phyloP scores from a whole-genome alignment of 169 alveolate species.

The Theileria sp. region DNA sequence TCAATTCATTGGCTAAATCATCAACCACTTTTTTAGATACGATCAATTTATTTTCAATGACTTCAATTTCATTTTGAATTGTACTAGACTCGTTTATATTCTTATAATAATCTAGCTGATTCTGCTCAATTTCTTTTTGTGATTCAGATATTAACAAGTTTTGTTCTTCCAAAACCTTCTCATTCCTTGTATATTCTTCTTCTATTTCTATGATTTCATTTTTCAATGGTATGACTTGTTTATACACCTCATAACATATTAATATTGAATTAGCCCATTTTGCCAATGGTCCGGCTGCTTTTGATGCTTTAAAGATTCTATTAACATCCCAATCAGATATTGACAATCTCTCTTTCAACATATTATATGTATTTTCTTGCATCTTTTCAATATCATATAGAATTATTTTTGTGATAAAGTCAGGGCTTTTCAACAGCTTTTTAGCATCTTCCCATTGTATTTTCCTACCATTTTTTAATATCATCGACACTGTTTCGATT shows the following conservation, averaged over 20 bases:
- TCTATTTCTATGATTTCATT: conserved; percentile 88
- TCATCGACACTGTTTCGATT: conserved; percentile 90
- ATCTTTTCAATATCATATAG: conserved; percentile 83
- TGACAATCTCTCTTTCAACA: conserved; percentile 71
- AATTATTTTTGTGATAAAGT: conserved; percentile 86
- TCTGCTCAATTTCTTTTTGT: conserved; percentile 86
- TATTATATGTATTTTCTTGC: conserved; percentile 74
- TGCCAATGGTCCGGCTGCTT: conserved; percentile 97
- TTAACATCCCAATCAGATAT: conserved; percentile 92
- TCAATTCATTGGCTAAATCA: conserved; percentile 88
- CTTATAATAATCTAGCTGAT: conserved; percentile 91
- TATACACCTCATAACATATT: conserved; percentile 84
- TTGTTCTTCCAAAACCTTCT: conserved; percentile 81
- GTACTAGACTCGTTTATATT: conserved; percentile 88
- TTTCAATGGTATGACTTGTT: conserved; percentile 92
- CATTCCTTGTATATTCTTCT: conserved; percentile 83
- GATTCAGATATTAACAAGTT: conserved; percentile 73
- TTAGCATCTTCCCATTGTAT: conserved; percentile 94
- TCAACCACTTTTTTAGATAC: conserved; percentile 84
- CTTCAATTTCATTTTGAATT: conserved; percentile 90
- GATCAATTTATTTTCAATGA: conserved; percentile 89
- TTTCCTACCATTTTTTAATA: conserved; percentile 76
- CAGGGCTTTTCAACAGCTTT: conserved; percentile 84
- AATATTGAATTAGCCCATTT: conserved; percentile 91
- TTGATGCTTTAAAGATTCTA: conserved; percentile 89